Percentiles rank a stretch among this genome's conserved stretches.
Conservation (phyloP, 306 rosid genomes). For the Leucaena leucocephala region DNA sequence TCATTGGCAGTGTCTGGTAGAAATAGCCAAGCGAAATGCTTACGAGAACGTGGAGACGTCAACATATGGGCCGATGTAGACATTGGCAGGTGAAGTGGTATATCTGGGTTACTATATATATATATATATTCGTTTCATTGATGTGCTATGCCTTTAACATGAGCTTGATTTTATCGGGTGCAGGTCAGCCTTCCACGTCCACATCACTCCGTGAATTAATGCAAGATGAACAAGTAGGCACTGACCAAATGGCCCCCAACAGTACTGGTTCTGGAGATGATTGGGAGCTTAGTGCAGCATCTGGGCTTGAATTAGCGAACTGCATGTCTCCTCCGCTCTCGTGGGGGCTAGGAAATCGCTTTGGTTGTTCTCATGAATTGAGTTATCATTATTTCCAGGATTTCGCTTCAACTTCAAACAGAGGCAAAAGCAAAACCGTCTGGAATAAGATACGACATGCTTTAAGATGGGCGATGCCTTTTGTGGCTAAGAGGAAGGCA, state of each 20-base stretch:
- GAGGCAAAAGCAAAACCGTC: slow-evolving; percentile 40
- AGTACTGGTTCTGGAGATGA: too few relatives aligned
- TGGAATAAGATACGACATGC: slow-evolving; percentile 44
- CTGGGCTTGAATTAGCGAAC: slow-evolving; percentile 5
- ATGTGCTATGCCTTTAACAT: background rate
- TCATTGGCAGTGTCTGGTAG: slow-evolving; percentile 14
- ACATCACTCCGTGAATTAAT: slow-evolving; percentile 18
- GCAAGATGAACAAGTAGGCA: slow-evolving; percentile 23
- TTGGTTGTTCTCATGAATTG: background rate
- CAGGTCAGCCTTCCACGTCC: slow-evolving; percentile 42
- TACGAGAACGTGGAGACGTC: background rate
- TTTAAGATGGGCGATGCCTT: slow-evolving; percentile 32
- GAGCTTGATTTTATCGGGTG: slow-evolving; percentile 1
- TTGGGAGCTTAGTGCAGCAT: background rate
- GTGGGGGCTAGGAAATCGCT: slow-evolving; percentile 28
- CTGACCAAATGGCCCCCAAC: background rate
- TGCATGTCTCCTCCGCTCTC: slow-evolving; percentile 1
- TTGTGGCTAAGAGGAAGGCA: slow-evolving; percentile 38
- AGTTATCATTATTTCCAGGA: background rate
- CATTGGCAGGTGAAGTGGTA: background rate
- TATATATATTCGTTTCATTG: background rate
- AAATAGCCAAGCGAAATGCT: background rate
- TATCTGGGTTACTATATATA: background rate
- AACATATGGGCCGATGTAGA: background rate
- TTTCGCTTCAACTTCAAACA: background rate